Base-by-base conservation (phyloP, 1,284 basidiomycete genomes). In the Ganoderma lucidum region DNA sequence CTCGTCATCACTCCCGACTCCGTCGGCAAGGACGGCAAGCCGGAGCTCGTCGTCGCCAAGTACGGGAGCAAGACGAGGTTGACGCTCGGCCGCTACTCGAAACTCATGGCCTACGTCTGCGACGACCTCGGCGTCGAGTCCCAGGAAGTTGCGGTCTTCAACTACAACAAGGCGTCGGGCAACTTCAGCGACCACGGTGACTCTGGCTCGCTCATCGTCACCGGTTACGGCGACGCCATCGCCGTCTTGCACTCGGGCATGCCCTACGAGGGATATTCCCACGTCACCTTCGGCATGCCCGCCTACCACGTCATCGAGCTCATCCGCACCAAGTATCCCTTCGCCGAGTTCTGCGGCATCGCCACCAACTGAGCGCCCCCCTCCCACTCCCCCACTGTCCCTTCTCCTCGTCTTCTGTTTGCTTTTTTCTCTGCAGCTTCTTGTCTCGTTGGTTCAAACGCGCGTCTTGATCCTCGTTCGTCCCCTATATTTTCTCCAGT, bases 21-120 rank as follows among this genome's bases (percentile, higher is more conserved):
- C 63, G 78, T 80, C 65, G 75, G 32, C 45, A 81, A 81, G 73
- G 66, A 78, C 69, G 79, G 77, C 48, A 62, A 23, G 23, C 23
- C 23, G 23, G 23, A 23, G 23, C 23, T 23, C 23, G 23, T 23
- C 23, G 23, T 23, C 23, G 23, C 23, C 23, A 23, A 23, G 23
- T 23, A 23, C 23, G 23, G 23, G 23, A 23, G 23, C 62, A 73
- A 71, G 42, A 79, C 76, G 37, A 68, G 74, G n/a, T 67, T 79
- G 23, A 79, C 78, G 0, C 59, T 77, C 23, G 76, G 78, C 23
- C 69, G 71, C 62, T 75, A 74, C 58, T 71, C 74, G 10, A 77
- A 73, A 63, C 56, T 78, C 69, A 73, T 72, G 19, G 75, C 70
- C 30, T 76, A 77, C 63, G 65, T 61, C 66, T 72, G 69, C 70